Evolutionary conservation across 2,329 filamentous ascomycete species (phyloP).

Genomic region (Xylariaceae sp.): DNA sequence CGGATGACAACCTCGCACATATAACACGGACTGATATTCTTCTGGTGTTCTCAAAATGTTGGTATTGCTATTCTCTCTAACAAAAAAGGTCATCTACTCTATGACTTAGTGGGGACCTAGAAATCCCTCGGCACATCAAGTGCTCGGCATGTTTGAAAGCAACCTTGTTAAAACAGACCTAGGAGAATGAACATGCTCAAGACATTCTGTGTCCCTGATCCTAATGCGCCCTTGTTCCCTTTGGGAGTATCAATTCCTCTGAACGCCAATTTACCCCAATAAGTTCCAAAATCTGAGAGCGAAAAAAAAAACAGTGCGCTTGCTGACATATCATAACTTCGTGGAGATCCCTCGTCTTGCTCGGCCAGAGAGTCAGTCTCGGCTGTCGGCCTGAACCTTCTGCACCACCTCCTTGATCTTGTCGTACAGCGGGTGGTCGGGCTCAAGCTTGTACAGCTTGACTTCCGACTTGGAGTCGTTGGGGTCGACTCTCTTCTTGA

Average conservation of each 20-base stretch:
- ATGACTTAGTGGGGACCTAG: too few relatives aligned
- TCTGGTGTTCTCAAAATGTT: too few relatives aligned
- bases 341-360: conserved; percentile 18
- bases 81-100: too few relatives aligned
- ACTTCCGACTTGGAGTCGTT: not conserved
- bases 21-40: too few relatives aligned
- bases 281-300: too few relatives aligned
- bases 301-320: conserved; percentile 15
- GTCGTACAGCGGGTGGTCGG: conserved; percentile 69
- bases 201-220: conserved; percentile 2
- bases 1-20: too few relatives aligned
- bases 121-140: too few relatives aligned
- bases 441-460: conserved; percentile 70
- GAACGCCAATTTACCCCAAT: conserved; percentile 25
- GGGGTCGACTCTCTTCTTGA: not conserved
- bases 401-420: conserved; percentile 72
- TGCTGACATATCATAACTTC: conserved; percentile 27
- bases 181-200: not conserved
- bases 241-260: conserved; percentile 20
- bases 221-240: conserved; percentile 18
- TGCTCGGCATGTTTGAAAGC: too few relatives aligned
- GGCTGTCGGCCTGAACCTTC: conserved; percentile 68
- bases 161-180: too few relatives aligned
- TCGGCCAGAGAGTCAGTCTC: conserved; percentile 35
- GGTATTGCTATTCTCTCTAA: too few relatives aligned